Base-by-base conservation (phyloP, 176 grass and related monocot species). In the Musa schizocarpa region DNA sequence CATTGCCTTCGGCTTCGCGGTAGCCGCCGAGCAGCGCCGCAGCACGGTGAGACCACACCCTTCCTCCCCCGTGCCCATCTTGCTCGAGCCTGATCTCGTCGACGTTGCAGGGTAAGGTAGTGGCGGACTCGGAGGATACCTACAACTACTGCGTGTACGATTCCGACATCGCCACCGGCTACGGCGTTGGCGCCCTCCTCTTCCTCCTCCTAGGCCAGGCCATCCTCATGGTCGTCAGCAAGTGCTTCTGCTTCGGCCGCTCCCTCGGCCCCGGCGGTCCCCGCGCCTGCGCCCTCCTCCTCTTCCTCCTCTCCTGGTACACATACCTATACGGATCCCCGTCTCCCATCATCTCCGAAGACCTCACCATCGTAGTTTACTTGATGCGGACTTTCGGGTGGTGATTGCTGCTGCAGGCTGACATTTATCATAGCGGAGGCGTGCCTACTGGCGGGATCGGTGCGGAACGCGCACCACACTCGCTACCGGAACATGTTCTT, bases 21-120 rank as follows among this genome's bases (percentile, higher is more conserved):
- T 97, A 43, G 94, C 94, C 11, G 94, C 94, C 78, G 94, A 97
- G 86, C 94, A 90, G 77, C 89, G 94, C 77, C 85, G 94, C 22
- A 97, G 94, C 90, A 87, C 70, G 71, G 89, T 85, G 77, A 80
- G 48, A 16, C 54, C 26, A 62, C 14, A 55, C 27, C 54, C 0
- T 12, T 8, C 10, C 10, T 82, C 3, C 8, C 20, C 66, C 59
- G 70, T 19, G 50, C 64, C 27, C 16, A 1, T 34, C 53, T 62
- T 55, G 11, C 54, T 14, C 19, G 6, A 62, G 21, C 14, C 57
- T 62, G 34, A 43, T 5, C 4, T 43, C 34, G 34, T 43, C 34
- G 34, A 43, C 63, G 20, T 72, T 53, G 69, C 48, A 76, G 74
- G 74, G 25, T 1, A 14, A 13, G 74, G 55, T 76, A 16, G 57